These are phyloP conservation scores for Aegilops tauschii DNA, from an alignment of 176 grass and related monocot species.

Conservation along the genomic window DNA sequence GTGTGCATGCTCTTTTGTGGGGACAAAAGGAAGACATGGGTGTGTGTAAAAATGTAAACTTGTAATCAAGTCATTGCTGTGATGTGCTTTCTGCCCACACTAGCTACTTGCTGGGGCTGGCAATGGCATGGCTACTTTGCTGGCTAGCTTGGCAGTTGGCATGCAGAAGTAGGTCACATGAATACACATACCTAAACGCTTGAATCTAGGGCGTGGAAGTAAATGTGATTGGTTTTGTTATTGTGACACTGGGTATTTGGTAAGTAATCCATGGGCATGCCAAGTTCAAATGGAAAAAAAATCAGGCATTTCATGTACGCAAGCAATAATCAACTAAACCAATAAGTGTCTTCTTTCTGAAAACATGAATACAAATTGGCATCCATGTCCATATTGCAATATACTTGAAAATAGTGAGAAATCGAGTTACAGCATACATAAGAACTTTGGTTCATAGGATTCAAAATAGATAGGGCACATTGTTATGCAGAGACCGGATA, in stretches of 20 bases:
- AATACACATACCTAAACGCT: not conserved
- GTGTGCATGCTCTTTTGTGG: constrained; percentile 38
- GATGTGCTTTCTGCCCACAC: constrained; percentile 46
- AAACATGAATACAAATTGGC: not conserved
- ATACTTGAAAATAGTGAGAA: not conserved
- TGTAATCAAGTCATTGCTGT: constrained; percentile 26
- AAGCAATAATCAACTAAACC: not conserved
- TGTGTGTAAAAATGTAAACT: constrained; percentile 26
- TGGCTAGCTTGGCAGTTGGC: not conserved
- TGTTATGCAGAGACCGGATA: too few relatives aligned
- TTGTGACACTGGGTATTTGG: not conserved
- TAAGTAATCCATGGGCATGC: not conserved
- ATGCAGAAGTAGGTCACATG: constrained; percentile 24
- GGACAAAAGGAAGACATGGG: constrained; percentile 34
- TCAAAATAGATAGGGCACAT: too few relatives aligned
- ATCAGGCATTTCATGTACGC: not conserved
- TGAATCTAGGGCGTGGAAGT: not conserved
- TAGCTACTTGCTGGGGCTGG: constrained; percentile 37
- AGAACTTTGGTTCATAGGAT: too few relatives aligned
- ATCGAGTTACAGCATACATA: not conserved
- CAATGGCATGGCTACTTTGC: constrained; percentile 21
- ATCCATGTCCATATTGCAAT: not conserved
- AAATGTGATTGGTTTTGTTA: not conserved
- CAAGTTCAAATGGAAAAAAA: not conserved
- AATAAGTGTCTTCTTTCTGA: not conserved